A percentile compares a stretch with the other conserved stretches of the same genome.
phyloP scores from a whole-genome alignment of 164 flowering plant species.

The Vitis vinifera region DNA sequence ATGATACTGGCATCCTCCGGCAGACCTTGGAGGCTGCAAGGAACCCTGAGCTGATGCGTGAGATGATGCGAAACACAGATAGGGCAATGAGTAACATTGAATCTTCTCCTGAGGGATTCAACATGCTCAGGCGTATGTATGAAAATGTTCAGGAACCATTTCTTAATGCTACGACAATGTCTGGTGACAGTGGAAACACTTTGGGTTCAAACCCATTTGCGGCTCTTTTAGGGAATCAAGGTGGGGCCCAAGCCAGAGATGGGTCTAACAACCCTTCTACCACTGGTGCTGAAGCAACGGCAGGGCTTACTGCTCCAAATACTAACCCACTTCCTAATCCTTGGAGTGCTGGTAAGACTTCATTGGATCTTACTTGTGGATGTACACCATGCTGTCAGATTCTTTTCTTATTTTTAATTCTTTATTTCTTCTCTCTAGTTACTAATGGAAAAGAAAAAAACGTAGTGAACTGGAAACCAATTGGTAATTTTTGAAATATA shows the following conservation, averaged over 20 bases:
- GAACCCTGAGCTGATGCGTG: slow-evolving; percentile 97
- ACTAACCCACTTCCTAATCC: slow-evolving; percentile 51
- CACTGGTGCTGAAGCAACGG: slow-evolving; percentile 24
- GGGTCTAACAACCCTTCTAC: slow-evolving; percentile 24
- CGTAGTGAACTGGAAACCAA: background rate
- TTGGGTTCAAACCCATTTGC: slow-evolving; percentile 75
- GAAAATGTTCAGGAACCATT: slow-evolving; percentile 98
- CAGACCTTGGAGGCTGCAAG: slow-evolving; percentile 93
- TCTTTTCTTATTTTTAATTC: background rate
- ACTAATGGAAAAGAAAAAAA: background rate
- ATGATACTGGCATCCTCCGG: slow-evolving; percentile 82
- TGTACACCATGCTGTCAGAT: background rate
- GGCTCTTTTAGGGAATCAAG: slow-evolving; percentile 57
- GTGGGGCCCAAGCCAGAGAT: slow-evolving; percentile 28
- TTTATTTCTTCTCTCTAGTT: background rate
- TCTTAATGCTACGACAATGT: slow-evolving; percentile 82
- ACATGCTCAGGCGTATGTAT: slow-evolving; percentile 97
- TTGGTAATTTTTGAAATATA: background rate
- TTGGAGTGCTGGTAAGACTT: slow-evolving; percentile 29
- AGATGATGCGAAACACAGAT: slow-evolving; percentile 98
- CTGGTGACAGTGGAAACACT: slow-evolving; percentile 63
- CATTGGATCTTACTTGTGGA: background rate
- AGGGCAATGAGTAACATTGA: slow-evolving; percentile 99
- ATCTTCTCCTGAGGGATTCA: slow-evolving; percentile 94
- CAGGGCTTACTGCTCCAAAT: slow-evolving; percentile 31